Conservation (phyloP, 768 basidiomycete species). For the Leccinum subgranulosum region DNA sequence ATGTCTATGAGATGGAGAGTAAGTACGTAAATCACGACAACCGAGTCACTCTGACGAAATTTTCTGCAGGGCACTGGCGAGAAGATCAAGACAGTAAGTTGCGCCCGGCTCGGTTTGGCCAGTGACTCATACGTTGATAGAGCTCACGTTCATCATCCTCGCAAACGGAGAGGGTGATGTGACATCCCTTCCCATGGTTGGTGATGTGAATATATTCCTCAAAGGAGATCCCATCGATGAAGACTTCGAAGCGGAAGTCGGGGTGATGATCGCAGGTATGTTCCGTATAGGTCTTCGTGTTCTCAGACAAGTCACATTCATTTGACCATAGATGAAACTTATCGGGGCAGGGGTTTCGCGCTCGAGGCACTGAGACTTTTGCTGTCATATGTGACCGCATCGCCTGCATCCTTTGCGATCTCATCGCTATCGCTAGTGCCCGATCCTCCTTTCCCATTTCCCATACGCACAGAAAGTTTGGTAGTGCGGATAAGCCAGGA, state of each 20-base stretch:
- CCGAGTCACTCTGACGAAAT: neutral
- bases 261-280: conserved; percentile 90
- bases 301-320: neutral
- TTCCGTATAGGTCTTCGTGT: neutral
- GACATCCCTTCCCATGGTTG: conserved; percentile 66
- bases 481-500: conserved; percentile 68
- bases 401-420: conserved; percentile 21
- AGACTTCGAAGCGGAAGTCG: conserved; percentile 72
- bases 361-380: conserved; percentile 60
- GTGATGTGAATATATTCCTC: conserved; percentile 91
- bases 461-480: conserved; percentile 44
- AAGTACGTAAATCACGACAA: conserved; percentile 41
- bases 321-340: conserved; percentile 49
- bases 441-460: conserved; percentile 38
- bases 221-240: conserved; percentile 47
- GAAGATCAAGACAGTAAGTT: conserved; percentile 72
- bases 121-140: conserved; percentile 32
- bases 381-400: conserved; percentile 63
- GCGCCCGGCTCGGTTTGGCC: neutral
- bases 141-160: conserved; percentile 89
- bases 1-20: conserved; percentile 93
- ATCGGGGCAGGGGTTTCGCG: conserved; percentile 68
- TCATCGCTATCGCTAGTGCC: conserved; percentile 17
- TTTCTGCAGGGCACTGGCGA: conserved; percentile 72
- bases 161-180: conserved; percentile 32